Conservation (phyloP, 2,329 filamentous ascomycete genomes). For the Lojkania enalia region DNA sequence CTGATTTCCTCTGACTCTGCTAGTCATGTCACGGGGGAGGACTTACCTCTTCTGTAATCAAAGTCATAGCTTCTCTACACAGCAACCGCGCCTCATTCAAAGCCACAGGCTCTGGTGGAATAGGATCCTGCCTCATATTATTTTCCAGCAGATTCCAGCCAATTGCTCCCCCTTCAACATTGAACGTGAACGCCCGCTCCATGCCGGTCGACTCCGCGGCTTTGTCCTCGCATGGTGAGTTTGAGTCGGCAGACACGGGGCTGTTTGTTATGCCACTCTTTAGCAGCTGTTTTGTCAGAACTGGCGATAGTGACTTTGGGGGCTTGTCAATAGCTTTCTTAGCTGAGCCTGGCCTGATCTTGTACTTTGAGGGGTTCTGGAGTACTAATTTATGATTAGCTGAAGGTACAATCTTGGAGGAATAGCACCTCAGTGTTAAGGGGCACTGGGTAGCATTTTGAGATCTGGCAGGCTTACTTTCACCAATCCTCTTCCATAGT, state of each 20-base stretch:
- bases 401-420: constrained; percentile 1
- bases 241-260: constrained; percentile 1
- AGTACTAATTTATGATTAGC: constrained; percentile 14
- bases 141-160: constrained; percentile 26
- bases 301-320: constrained; percentile 13
- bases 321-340: constrained; percentile 1
- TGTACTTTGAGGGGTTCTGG: constrained; percentile 25
- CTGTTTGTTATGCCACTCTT: constrained; percentile 6
- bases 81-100: constrained; percentile 33
- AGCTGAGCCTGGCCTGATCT: constrained; percentile 12
- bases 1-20: too few species aligned
- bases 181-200: constrained; percentile 30
- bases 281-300: constrained; percentile 10
- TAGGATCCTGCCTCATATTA: constrained; percentile 25
- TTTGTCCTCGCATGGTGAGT: constrained; percentile 21
- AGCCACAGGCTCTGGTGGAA: constrained; percentile 30
- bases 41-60: constrained; percentile 35
- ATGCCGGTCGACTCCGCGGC: constrained; percentile 14
- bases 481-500: constrained; percentile 36
- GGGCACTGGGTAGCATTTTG: not conserved
- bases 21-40: too few species aligned
- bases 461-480: constrained; percentile 27
- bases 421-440: not conserved
- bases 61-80: constrained; percentile 35
- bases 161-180: constrained; percentile 22